Conservation (phyloP, 73 alveolate species). For the Stentor roeselii region DNA sequence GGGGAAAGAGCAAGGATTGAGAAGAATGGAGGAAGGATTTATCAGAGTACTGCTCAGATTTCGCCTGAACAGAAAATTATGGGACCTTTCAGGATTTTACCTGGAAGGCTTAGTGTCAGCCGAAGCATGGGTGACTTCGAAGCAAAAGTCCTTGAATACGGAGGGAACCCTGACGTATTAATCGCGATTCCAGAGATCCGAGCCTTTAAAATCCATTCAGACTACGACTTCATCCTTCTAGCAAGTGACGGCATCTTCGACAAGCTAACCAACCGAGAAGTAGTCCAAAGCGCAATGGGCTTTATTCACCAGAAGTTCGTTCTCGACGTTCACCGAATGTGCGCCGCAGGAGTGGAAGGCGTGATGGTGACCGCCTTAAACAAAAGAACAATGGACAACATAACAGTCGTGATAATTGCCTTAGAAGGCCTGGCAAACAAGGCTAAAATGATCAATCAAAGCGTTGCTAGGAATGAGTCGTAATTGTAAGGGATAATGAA, state of each 20-base stretch:
- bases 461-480: too few species aligned
- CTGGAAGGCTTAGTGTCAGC: slow-evolving; percentile 86
- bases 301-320: slow-evolving; percentile 11
- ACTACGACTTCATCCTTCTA: slow-evolving; percentile 58
- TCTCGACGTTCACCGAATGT: slow-evolving; percentile 58
- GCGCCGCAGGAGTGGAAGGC: slow-evolving; percentile 83
- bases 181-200: slow-evolving; percentile 81
- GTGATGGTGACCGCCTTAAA: slow-evolving; percentile 78
- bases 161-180: slow-evolving; percentile 80
- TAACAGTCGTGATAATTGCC: slow-evolving; percentile 82
- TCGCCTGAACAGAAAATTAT: slow-evolving; percentile 36
- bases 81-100: slow-evolving; percentile 87
- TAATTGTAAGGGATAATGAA: not conserved
- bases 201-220: slow-evolving; percentile 62
- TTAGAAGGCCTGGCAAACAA: slow-evolving; percentile 54
- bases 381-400: slow-evolving; percentile 81
- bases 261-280: slow-evolving; percentile 80
- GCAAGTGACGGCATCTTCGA: slow-evolving; percentile 94
- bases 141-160: slow-evolving; percentile 69
- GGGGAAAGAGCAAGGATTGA: slow-evolving; percentile 76
- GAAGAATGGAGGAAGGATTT: slow-evolving; percentile 83
- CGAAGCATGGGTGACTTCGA: slow-evolving; percentile 86
- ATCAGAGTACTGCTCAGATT: slow-evolving; percentile 35
- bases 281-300: slow-evolving; percentile 68
- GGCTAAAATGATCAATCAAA: slow-evolving; percentile 29